A percentile compares a stretch with the other conserved stretches of the same genome.
phyloP scores from a whole-genome alignment of 176 grass and related monocot genomes.

The Carex littledalei region DNA sequence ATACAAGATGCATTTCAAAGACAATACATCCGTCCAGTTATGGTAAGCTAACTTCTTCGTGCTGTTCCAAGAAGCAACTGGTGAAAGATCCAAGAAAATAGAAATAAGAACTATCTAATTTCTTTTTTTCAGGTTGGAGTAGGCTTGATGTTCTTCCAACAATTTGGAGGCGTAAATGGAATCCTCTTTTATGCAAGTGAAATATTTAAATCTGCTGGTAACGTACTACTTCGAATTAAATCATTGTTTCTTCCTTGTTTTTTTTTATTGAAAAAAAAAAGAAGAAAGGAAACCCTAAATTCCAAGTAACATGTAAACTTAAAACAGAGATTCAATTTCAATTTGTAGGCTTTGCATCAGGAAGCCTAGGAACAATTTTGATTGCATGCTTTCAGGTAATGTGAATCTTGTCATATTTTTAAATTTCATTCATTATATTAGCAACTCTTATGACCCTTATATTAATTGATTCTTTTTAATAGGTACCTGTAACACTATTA shows the following conservation, averaged over 20 bases:
- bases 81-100: background rate
- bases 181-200: slow-evolving; percentile 56
- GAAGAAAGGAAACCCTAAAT: background rate
- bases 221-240: background rate
- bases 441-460: background rate
- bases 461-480: background rate
- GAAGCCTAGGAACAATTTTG: slow-evolving; percentile 55
- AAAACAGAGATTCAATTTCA: background rate
- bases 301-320: background rate
- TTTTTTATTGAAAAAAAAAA: background rate
- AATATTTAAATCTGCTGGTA: slow-evolving; percentile 67
- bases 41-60: slow-evolving; percentile 20
- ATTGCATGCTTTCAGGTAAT: slow-evolving; percentile 44
- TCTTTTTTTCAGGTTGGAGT: slow-evolving; percentile 28
- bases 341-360: slow-evolving; percentile 49
- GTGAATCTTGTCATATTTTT: background rate
- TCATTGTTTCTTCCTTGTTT: background rate
- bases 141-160: slow-evolving; percentile 65
- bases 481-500: slow-evolving; percentile 38
- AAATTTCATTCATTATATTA: background rate
- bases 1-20: slow-evolving; percentile 44
- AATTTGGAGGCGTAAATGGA: slow-evolving; percentile 60
- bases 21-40: slow-evolving; percentile 34
- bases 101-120: background rate
- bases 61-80: background rate